Evolutionary conservation across 73 alveolate species (phyloP), one percentile per base, ranked within the genome.

Genomic region (Paramecium primaurelia): DNA sequence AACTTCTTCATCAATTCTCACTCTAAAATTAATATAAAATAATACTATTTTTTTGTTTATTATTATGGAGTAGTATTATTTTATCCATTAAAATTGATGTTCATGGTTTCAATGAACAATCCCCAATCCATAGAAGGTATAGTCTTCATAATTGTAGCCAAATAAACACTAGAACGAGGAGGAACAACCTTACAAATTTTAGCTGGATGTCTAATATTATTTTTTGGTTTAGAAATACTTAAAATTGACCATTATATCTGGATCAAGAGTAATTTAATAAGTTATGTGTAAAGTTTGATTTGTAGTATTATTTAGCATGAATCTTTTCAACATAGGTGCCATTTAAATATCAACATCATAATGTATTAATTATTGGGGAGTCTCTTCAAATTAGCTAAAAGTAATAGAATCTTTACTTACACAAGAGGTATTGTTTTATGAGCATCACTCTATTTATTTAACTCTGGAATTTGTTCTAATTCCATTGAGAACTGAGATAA

Each of bases 111-210:
- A 18, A 34, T 45, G 45, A 40, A 80, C 34, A 14, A 5, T 45
- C 91, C 91, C 91, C 91, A 80, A 42, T 80, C 91, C 91, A 80
- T 32, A 1, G 47, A 25, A 40, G 71, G 91, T 5, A 80, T 45
- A 2, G 75, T 80, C 32, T 80, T 80, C 44, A 80, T 49, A 11
- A 80, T 25, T 38, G 77, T 80, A 10, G 58, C 22, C 38, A 80
- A 45, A 16, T 80, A 80, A 14, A 32, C 75, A 20, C 28, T 26
- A 26, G 91, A 14, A 4, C 18, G 34, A 4, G 91, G 77, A 0
- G 71, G 75, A 32, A 80, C 77, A 32, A 47, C 30, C 38, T 42
- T 49, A 26, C 75, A 80, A 8, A 80, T 47, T 80, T 80, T 80
- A 14, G 44, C 32, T 45, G 91, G 91, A 26, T 28, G 73, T 45